Evolutionary conservation across 2,329 filamentous ascomycete genomes (phyloP), one percentile per base, ranked within the genome.

Genomic region (Lachnellula cervina): DNA sequence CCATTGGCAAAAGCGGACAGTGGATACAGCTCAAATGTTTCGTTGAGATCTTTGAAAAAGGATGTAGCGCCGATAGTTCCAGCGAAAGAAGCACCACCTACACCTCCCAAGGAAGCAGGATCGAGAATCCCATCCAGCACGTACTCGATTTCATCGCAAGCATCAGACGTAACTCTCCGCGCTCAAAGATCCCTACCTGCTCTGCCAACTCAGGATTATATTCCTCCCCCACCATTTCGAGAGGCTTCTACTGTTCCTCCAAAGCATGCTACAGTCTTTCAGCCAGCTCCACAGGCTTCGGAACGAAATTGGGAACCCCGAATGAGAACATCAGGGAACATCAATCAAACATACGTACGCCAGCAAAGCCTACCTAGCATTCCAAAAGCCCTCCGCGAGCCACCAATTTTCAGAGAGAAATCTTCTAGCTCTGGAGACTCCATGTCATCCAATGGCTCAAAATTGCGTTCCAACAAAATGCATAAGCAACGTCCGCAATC

Each of bases 11-110:
- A 83, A 59, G 76, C 80, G 40, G 82, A 85, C 63, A 84, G 81
- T 25, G 81, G 81, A 16, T 86, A 85, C 62, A 80, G 80, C 62
- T 85, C 81, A 7, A 83, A 79, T 62, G 71, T 80, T 4, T 85
- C 82, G 13, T 67, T 83, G 17, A 75, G 78, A 40, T 84, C 81
- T 0, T 74, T 80, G n/a, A 66, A 62, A 46, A 64, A 49, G n/a
- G 58, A 65, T 23, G 19, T 51, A 14, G 46, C 44, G 3, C 58
- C 59, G 16, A 28, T 32, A 28, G 53, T 62, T 4, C 55, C 56
- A 3, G 45, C 38, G 9, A 60, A 60, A 34, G 59, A 62, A 28
- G 49, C 55, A 9, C 61, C 60, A n/a, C 56, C 59, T 28, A 58
- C 55, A 3, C 55, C 55, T 43, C 49, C 58, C 2, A 62, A 58